These are phyloP conservation scores for Triadica sebifera DNA, from an alignment of 345 rosid species.

Conservation along the genomic window DNA sequence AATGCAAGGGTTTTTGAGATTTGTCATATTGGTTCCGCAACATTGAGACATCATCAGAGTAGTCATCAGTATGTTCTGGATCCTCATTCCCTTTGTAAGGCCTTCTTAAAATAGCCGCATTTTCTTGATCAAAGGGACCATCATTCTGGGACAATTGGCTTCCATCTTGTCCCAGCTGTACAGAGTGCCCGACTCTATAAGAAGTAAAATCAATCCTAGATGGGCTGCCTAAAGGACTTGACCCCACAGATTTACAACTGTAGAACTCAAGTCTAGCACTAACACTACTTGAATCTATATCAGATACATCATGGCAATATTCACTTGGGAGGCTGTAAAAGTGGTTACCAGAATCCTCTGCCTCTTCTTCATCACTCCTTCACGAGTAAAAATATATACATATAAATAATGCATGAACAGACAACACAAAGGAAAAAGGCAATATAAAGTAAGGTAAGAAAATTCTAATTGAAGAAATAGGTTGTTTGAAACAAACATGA, in stretches of 20 bases:
- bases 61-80: constrained; percentile 47
- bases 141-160: constrained; percentile 48
- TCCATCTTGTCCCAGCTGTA: constrained; percentile 63
- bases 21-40: constrained; percentile 37
- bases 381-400: constrained; percentile 33
- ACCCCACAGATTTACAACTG: constrained; percentile 65
- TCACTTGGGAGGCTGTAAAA: constrained; percentile 63
- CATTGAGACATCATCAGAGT: constrained; percentile 39
- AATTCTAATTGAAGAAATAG: not conserved
- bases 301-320: constrained; percentile 57
- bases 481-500: not conserved
- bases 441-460: not conserved
- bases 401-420: not conserved
- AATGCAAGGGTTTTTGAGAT: constrained; percentile 62
- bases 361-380: constrained; percentile 82
- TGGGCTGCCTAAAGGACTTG: constrained; percentile 89
- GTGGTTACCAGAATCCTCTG: constrained; percentile 54
- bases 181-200: constrained; percentile 63
- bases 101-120: constrained; percentile 52
- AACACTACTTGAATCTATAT: constrained; percentile 78
- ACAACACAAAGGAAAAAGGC: not conserved
- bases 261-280: constrained; percentile 72
- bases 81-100: constrained; percentile 46
- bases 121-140: constrained; percentile 54
- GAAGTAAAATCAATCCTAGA: constrained; percentile 80